Evolutionary conservation across 352 stramenopile genomes (phyloP).

Genomic region (Elongisporangium undulatum): DNA sequence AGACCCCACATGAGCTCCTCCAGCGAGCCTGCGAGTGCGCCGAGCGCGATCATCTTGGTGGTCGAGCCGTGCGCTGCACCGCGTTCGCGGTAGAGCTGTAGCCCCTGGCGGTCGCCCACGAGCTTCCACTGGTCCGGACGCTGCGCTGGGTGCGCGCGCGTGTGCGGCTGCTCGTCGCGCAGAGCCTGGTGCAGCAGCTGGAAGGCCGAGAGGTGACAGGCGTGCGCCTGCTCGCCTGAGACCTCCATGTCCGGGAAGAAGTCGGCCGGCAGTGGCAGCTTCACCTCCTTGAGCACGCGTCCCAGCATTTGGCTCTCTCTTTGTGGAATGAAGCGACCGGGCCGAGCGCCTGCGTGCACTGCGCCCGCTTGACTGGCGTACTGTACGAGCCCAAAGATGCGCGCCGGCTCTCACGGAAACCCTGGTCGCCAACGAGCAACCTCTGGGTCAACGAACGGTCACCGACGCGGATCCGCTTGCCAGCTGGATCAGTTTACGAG

Average conservation of each 20-base stretch:
- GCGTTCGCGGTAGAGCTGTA: conserved; percentile 58
- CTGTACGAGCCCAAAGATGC: neutral
- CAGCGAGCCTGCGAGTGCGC: conserved; percentile 41
- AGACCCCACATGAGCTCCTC: conserved; percentile 62
- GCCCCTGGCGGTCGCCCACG: conserved; percentile 37
- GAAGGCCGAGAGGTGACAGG: conserved; percentile 29
- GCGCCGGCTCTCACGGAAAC: neutral
- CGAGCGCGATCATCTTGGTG: conserved; percentile 42
- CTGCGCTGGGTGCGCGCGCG: conserved; percentile 46
- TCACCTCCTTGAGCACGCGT: conserved; percentile 58
- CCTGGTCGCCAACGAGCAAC: neutral
- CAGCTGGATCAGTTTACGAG: neutral
- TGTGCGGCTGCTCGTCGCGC: conserved; percentile 33
- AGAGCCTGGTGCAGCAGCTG: conserved; percentile 36
- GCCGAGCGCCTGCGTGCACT: neutral
- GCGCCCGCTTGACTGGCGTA: neutral
- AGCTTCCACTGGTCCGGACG: conserved; percentile 56
- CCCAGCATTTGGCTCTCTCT: conserved; percentile 27
- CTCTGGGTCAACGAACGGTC: neutral
- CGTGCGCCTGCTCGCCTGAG: conserved; percentile 22
- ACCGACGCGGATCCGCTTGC: neutral
- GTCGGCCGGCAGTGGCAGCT: conserved; percentile 57
- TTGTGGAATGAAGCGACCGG: neutral
- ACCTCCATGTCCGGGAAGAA: conserved; percentile 53
- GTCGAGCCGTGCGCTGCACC: conserved; percentile 43